Conservation (phyloP, 2,329 filamentous ascomycete species). For the Drechslera avenae region DNA sequence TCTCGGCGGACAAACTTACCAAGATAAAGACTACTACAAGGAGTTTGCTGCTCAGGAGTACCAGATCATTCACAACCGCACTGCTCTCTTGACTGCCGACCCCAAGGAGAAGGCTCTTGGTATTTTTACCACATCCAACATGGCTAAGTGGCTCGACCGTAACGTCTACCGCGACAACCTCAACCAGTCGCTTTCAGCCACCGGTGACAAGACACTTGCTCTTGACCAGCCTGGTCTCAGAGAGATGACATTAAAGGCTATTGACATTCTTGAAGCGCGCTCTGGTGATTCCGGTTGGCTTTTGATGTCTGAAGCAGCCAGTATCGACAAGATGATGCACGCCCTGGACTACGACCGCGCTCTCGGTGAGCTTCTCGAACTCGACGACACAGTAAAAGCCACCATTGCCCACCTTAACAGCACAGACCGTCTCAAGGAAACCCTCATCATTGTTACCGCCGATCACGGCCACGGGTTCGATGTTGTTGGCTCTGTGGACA, state of each 20-base stretch:
- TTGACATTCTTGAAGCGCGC: slow-evolving; percentile 73
- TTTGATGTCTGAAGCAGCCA: slow-evolving; percentile 85
- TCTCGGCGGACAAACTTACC: slow-evolving; percentile 66
- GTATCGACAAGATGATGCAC: slow-evolving; percentile 92
- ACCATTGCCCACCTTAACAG: slow-evolving; percentile 72
- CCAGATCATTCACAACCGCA: slow-evolving; percentile 74
- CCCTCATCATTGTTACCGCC: slow-evolving; percentile 79
- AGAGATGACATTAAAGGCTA: slow-evolving; percentile 87
- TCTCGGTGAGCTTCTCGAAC: slow-evolving; percentile 80
- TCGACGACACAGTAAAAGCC: slow-evolving; percentile 81
- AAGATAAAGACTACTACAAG: slow-evolving; percentile 73
- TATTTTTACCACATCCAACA: slow-evolving; percentile 74
- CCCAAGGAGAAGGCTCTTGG: slow-evolving; percentile 71
- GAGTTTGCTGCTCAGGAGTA: slow-evolving; percentile 76
- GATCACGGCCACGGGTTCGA: slow-evolving; percentile 91
- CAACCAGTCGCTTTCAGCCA: slow-evolving; percentile 69
- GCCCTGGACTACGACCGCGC: slow-evolving; percentile 81
- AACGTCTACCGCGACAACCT: slow-evolving; percentile 79
- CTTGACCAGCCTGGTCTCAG: slow-evolving; percentile 81
- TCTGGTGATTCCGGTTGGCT: slow-evolving; percentile 77
- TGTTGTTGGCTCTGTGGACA: slow-evolving; percentile 82
- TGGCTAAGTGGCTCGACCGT: slow-evolving; percentile 85
- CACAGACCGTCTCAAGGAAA: slow-evolving; percentile 72
- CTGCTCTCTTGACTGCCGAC: slow-evolving; percentile 64
- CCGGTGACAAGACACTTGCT: slow-evolving; percentile 67